These are phyloP conservation scores for Xylaria sp. DNA, from an alignment of 2,329 filamentous ascomycete species.

Conservation along the genomic window DNA sequence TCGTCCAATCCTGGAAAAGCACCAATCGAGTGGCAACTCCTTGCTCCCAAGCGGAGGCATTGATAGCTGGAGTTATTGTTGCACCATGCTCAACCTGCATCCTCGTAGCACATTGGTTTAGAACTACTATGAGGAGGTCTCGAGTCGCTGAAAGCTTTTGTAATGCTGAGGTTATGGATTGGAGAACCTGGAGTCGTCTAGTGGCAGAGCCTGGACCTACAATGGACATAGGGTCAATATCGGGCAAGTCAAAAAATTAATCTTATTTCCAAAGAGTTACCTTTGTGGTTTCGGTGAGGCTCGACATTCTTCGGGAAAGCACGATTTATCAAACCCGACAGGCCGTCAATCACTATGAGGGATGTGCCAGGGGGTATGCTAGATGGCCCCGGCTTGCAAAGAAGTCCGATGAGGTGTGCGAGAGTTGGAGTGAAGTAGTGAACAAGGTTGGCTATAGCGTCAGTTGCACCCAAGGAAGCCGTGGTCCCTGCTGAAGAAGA, in stretches of 20 bases:
- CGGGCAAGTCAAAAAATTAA: background rate
- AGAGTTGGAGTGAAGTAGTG: slow-evolving; percentile 70
- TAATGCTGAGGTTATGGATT: slow-evolving; percentile 75
- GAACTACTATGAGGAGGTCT: slow-evolving; percentile 77
- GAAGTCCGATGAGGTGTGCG: slow-evolving; percentile 78
- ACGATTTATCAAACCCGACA: slow-evolving; percentile 80
- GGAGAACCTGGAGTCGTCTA: slow-evolving; percentile 64
- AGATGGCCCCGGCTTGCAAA: slow-evolving; percentile 71
- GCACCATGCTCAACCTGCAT: slow-evolving; percentile 75
- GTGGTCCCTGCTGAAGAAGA: slow-evolving; percentile 29
- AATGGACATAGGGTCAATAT: slow-evolving; percentile 29
- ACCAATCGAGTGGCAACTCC: slow-evolving; percentile 78
- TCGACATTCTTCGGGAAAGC: slow-evolving; percentile 75
- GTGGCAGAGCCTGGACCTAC: slow-evolving; percentile 49
- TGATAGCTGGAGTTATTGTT: slow-evolving; percentile 78
- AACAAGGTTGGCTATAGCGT: slow-evolving; percentile 51
- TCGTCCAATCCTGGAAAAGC: slow-evolving; percentile 81
- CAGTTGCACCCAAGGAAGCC: slow-evolving; percentile 21
- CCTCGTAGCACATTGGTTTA: slow-evolving; percentile 85
- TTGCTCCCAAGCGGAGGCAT: slow-evolving; percentile 82
- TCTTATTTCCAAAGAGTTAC: slow-evolving; percentile 43
- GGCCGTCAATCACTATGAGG: slow-evolving; percentile 80
- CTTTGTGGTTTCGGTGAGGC: slow-evolving; percentile 52
- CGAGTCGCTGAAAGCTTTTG: slow-evolving; percentile 79
- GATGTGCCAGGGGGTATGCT: slow-evolving; percentile 72